A percentile compares a stretch with the other conserved stretches of the same genome.
Evolutionary conservation across 2,329 filamentous ascomycete genomes (phyloP).

Genomic region (Diaporthe batatas): DNA sequence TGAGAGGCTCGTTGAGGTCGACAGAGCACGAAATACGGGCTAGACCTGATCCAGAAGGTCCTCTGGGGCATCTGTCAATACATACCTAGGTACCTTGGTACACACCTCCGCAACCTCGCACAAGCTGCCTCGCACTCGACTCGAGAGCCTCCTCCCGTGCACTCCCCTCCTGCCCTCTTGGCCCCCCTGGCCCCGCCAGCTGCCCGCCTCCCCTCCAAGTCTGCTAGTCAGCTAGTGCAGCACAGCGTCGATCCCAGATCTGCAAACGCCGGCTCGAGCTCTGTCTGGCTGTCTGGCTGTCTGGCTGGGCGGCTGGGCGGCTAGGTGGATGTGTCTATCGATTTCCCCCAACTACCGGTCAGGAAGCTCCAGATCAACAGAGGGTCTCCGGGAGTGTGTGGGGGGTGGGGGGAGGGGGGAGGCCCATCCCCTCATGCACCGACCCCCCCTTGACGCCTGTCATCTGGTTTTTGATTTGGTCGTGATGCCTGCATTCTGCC

Average conservation of each 20-base stretch:
- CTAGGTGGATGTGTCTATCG: too few relatives aligned
- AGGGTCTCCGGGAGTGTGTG: too few relatives aligned
- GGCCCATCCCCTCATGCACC: too few relatives aligned
- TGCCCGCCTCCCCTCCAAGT: neutral
- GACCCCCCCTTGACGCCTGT: neutral
- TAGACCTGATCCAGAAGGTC: conserved; percentile 23
- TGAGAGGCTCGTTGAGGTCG: neutral
- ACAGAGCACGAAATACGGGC: conserved; percentile 10
- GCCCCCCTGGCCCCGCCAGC: too few relatives aligned
- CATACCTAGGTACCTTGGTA: too few relatives aligned
- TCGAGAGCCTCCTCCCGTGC: neutral
- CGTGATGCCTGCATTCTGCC: conserved; percentile 15
- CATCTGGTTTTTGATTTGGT: conserved; percentile 5
- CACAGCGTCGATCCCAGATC: conserved; percentile 31
- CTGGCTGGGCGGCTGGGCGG: too few relatives aligned
- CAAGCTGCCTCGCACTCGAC: neutral
- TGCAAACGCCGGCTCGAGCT: conserved; percentile 17
- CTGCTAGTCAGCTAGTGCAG: neutral
- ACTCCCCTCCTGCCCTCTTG: too few relatives aligned
- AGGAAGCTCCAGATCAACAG: conserved; percentile 4
- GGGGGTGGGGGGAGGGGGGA: neutral
- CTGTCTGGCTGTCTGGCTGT: neutral
- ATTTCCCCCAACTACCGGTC: too few relatives aligned
- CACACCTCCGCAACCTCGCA: neutral
- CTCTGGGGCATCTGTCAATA: neutral